A percentile compares a stretch with the other conserved stretches of the same genome.
phyloP scores from a whole-genome alignment of 192 early-diverging fungal species.

The Fimicolochytrium jonesii region DNA sequence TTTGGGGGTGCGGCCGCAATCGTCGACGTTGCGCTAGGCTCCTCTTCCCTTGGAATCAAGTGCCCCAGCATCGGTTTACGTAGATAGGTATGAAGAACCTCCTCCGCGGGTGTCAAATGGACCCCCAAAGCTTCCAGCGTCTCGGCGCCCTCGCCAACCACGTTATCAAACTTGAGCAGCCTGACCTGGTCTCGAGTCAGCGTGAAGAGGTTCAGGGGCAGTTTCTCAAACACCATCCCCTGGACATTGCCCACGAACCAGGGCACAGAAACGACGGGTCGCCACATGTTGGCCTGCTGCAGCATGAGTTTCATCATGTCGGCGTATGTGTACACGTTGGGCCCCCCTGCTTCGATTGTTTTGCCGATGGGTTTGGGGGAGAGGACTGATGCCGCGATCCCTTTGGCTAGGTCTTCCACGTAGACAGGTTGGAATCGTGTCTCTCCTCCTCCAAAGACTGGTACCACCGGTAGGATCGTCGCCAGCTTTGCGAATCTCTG shows the following conservation, averaged over 20 bases:
- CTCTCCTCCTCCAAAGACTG: conserved; percentile 10
- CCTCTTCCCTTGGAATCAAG: too few relatives aligned
- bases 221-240: background rate
- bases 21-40: too few relatives aligned
- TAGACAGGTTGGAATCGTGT: conserved; percentile 12
- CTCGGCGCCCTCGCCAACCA: background rate
- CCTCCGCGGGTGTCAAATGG: background rate
- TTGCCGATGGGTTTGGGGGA: background rate
- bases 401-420: conserved; percentile 2
- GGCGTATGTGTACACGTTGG: background rate
- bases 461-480: background rate
- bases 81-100: conserved; percentile 1
- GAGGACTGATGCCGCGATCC: background rate
- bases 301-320: conserved; percentile 3
- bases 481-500: conserved; percentile 8
- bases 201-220: background rate
- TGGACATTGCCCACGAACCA: conserved; percentile 2
- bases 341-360: conserved; percentile 7
- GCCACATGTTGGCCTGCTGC: background rate
- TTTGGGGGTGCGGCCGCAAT: too few relatives aligned
- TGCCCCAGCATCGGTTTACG: too few relatives aligned
- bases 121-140: background rate
- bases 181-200: conserved; percentile 6
- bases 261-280: conserved; percentile 4
- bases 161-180: background rate